Percentiles rank a stretch among this genome's conserved stretches.
These are phyloP conservation scores for Camellia lanceoleosa DNA, from an alignment of 148 eudicot species.

Conservation along the genomic window DNA sequence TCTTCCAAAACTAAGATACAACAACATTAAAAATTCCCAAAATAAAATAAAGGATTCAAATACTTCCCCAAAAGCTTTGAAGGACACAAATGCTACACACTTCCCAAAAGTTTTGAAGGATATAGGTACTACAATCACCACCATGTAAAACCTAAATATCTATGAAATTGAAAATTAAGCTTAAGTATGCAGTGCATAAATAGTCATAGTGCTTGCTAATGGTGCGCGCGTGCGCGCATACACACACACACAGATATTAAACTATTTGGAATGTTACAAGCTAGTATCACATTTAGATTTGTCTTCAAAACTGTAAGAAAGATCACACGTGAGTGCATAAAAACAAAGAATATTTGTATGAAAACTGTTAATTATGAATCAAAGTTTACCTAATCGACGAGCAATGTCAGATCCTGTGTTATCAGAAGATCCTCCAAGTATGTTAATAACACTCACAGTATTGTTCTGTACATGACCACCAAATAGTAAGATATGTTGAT, in stretches of 20 bases:
- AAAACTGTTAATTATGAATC: neutral
- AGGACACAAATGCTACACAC: too few species aligned
- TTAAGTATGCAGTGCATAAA: too few species aligned
- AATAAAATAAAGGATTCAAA: too few species aligned
- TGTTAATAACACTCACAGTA: constrained; percentile 60
- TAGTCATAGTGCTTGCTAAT: constrained; percentile 27
- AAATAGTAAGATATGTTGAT: neutral
- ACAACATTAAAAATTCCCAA: too few species aligned
- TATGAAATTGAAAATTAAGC: too few species aligned
- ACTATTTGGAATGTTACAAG: constrained; percentile 66
- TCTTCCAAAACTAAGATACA: too few species aligned
- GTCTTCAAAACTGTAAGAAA: constrained; percentile 62
- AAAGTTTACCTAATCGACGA: constrained; percentile 62
- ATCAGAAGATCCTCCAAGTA: constrained; percentile 80
- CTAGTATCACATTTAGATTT: constrained; percentile 62
- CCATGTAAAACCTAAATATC: too few species aligned
- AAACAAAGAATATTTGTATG: neutral
- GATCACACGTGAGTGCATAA: constrained; percentile 26
- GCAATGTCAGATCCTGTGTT: constrained; percentile 86
- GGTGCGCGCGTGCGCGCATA: neutral
- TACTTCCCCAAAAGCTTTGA: too few species aligned
- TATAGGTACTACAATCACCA: too few species aligned
- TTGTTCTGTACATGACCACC: constrained; percentile 45
- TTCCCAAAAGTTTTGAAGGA: too few species aligned
- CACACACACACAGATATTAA: too few species aligned